Conservation (phyloP, 371 early-diverging fungal species). For the Apophysomyces sp. region DNA sequence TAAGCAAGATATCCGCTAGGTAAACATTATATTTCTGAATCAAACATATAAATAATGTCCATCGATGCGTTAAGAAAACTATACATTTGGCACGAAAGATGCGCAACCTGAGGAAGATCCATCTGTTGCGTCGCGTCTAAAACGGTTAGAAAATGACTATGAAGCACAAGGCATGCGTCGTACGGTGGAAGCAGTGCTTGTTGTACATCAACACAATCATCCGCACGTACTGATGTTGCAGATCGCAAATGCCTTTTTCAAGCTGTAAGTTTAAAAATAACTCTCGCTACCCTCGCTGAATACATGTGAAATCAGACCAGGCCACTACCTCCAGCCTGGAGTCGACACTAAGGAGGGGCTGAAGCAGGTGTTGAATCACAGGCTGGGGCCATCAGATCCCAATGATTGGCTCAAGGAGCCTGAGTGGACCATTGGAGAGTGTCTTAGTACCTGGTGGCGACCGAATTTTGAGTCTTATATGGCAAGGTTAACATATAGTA, state of each 20-base stretch:
- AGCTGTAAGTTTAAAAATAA: constrained; percentile 46
- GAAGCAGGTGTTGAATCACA: constrained; percentile 55
- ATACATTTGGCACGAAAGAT: constrained; percentile 76
- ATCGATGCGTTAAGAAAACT: constrained; percentile 40
- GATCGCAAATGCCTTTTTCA: constrained; percentile 75
- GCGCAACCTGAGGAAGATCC: constrained; percentile 77
- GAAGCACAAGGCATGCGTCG: constrained; percentile 65
- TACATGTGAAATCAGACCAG: constrained; percentile 55
- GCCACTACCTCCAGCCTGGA: constrained; percentile 70
- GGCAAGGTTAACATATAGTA: constrained; percentile 36
- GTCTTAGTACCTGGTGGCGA: constrained; percentile 75
- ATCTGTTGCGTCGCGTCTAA: constrained; percentile 63
- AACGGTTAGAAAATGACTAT: constrained; percentile 66
- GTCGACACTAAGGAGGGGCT: constrained; percentile 74
- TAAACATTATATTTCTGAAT: constrained; percentile 2
- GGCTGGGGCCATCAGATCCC: constrained; percentile 43
- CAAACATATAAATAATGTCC: background rate
- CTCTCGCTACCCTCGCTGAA: background rate
- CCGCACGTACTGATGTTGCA: constrained; percentile 82
- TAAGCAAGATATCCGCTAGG: constrained; percentile 20
- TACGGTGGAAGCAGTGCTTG: constrained; percentile 75
- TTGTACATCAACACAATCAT: constrained; percentile 82
- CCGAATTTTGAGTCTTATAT: constrained; percentile 78
- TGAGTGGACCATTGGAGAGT: constrained; percentile 77
- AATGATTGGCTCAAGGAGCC: constrained; percentile 25